Evolutionary conservation across 192 early-diverging fungal genomes (phyloP).

Genomic region (Mortierella antarctica): DNA sequence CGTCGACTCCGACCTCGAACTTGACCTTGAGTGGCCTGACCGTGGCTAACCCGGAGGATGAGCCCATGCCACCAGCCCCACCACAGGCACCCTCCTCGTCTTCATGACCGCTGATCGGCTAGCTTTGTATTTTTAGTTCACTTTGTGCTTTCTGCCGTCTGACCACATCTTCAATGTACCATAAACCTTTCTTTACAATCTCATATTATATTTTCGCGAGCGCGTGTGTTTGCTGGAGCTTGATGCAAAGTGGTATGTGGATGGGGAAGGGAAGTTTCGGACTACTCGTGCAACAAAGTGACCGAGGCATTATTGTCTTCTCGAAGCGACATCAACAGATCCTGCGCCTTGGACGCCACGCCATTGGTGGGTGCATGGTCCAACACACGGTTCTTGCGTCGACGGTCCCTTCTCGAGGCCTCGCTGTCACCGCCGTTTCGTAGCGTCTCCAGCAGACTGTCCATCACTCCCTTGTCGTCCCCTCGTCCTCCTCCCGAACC

Average conservation of each 20-base stretch:
- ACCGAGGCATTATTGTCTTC: constrained; percentile 24
- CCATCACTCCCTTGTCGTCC: constrained; percentile 81
- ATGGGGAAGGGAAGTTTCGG: neutral
- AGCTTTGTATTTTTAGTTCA: too few species aligned
- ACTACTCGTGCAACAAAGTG: constrained; percentile 36
- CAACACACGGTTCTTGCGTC: constrained; percentile 27
- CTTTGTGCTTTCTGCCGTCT: too few species aligned
- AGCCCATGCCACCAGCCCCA: neutral
- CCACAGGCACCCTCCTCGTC: neutral
- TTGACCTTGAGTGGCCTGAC: neutral
- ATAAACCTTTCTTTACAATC: too few species aligned
- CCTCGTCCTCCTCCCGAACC: constrained; percentile 37
- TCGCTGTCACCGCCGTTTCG: constrained; percentile 71
- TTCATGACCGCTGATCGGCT: too few species aligned
- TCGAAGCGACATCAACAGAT: constrained; percentile 34
- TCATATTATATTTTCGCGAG: too few species aligned
- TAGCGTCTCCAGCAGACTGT: constrained; percentile 80
- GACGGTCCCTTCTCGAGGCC: constrained; percentile 33
- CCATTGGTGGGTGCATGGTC: constrained; percentile 14
- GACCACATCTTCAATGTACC: too few species aligned
- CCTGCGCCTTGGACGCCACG: constrained; percentile 28
- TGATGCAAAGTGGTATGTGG: neutral
- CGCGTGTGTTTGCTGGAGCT: neutral
- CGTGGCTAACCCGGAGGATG: neutral
- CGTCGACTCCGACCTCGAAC: neutral